phyloP scores from a whole-genome alignment of 2,329 filamentous ascomycete genomes.

The Scleromitrula shiraiana region DNA sequence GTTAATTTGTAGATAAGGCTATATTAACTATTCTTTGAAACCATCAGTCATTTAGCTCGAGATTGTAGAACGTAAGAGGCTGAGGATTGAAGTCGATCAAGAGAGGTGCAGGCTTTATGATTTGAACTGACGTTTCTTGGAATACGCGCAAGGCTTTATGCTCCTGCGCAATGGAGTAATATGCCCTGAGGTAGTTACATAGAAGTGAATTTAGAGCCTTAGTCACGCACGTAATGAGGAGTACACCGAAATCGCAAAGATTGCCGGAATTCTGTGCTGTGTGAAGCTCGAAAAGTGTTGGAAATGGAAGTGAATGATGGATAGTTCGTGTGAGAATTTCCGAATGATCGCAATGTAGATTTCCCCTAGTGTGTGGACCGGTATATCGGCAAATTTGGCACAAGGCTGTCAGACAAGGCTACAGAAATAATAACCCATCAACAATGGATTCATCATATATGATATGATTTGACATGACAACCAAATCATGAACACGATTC shows the following conservation, averaged over 20 bases:
- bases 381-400: no score
- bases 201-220: conserved; percentile 7
- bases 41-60: not conserved
- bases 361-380: conserved; percentile 9
- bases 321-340: conserved; percentile 7
- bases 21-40: not conserved
- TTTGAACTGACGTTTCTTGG: conserved; percentile 7
- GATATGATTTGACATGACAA: no score
- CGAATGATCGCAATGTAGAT: conserved; percentile 11
- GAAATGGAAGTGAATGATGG: not conserved
- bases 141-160: conserved; percentile 10
- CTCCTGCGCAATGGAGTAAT: conserved; percentile 11
- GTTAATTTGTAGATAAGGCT: not conserved
- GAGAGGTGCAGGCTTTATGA: not conserved
- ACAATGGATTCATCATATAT: no score
- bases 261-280: not conserved
- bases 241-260: not conserved
- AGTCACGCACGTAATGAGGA: not conserved
- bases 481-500: no score
- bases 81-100: not conserved
- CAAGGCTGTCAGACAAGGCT: no score
- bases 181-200: conserved; percentile 4
- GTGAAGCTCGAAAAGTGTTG: not conserved
- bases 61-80: not conserved
- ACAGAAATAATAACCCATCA: no score